These are phyloP conservation scores for Ascosphaera apis DNA, from an alignment of 2,329 filamentous ascomycete genomes.

Conservation along the genomic window DNA sequence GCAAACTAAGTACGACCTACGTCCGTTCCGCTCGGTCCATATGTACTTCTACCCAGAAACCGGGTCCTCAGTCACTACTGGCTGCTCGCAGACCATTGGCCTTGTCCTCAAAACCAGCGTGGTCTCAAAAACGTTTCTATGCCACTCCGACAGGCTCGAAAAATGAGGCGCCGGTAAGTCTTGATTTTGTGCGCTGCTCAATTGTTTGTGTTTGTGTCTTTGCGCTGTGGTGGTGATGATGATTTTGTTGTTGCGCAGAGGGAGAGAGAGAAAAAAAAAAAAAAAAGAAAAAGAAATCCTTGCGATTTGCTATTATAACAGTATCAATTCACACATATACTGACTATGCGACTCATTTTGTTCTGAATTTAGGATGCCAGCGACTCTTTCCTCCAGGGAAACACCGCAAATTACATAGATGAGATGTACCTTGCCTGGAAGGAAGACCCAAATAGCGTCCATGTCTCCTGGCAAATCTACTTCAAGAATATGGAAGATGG, in stretches of 20 bases:
- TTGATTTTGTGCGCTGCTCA: constrained; percentile 6
- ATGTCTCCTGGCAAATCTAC: constrained; percentile 97
- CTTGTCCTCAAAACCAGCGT: constrained; percentile 6
- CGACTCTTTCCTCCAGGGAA: constrained; percentile 91
- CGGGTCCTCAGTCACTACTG: constrained; percentile 10
- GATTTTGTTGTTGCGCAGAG: too few species aligned
- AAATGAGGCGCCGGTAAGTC: constrained; percentile 36
- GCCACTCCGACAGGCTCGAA: constrained; percentile 35
- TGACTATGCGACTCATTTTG: constrained; percentile 9
- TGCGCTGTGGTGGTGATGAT: too few species aligned
- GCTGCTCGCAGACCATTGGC: constrained; percentile 20
- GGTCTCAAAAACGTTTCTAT: constrained; percentile 27
- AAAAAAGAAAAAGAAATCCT: not conserved
- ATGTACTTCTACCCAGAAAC: constrained; percentile 2
- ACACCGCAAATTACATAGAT: constrained; percentile 96
- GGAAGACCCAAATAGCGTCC: constrained; percentile 74
- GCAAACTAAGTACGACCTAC: constrained; percentile 14
- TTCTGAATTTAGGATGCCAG: constrained; percentile 51
- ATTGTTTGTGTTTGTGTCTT: too few species aligned
- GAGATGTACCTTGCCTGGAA: constrained; percentile 99
- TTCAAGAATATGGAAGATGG: constrained; percentile 99
- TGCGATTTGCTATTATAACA: constrained; percentile 2
- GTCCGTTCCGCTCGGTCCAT: constrained; percentile 8
- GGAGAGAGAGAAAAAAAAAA: constrained; percentile 2
- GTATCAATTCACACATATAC: constrained; percentile 8